Evolutionary conservation across 2,329 filamentous ascomycete genomes (phyloP).

Genomic region (Cladophialophora psammophila): DNA sequence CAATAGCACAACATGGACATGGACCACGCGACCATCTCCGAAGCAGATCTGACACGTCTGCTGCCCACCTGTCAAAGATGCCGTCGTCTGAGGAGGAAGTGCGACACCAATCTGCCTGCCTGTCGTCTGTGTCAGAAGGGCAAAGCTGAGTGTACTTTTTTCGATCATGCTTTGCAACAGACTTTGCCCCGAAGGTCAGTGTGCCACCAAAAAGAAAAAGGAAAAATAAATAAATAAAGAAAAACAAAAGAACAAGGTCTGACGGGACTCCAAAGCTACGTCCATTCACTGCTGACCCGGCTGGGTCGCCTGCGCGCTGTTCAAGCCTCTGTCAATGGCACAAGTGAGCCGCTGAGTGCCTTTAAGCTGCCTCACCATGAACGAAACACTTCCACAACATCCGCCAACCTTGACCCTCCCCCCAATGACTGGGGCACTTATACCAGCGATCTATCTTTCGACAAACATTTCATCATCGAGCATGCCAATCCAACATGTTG

Average conservation of each 20-base stretch:
- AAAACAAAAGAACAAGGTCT: not conserved
- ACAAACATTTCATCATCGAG: conserved; percentile 42
- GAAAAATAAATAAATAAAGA: too few species aligned
- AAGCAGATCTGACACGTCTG: conserved; percentile 41
- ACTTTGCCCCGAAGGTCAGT: conserved; percentile 41
- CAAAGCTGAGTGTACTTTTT: conserved; percentile 44
- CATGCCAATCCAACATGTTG: conserved; percentile 41
- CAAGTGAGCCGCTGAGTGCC: conserved; percentile 19
- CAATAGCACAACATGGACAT: conserved; percentile 34
- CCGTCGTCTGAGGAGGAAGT: conserved; percentile 42
- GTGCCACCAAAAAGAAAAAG: not conserved
- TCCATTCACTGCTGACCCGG: conserved; percentile 41
- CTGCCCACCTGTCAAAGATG: conserved; percentile 43
- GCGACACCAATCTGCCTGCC: conserved; percentile 42
- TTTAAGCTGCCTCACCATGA: conserved; percentile 29
- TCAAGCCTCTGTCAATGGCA: conserved; percentile 36
- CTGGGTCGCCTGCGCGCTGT: conserved; percentile 39
- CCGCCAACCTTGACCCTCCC: conserved; percentile 27
- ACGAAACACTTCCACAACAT: conserved; percentile 26
- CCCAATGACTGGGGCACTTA: conserved; percentile 38
- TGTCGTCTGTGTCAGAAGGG: conserved; percentile 43
- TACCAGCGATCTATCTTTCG: conserved; percentile 40
- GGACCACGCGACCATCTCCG: conserved; percentile 40
- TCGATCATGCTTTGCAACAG: conserved; percentile 43
- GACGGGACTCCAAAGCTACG: conserved; percentile 34